Evolutionary conservation across 179 eudicot species (phyloP), one percentile per base, ranked within the genome.

Genomic region (Pouteria campechiana): DNA sequence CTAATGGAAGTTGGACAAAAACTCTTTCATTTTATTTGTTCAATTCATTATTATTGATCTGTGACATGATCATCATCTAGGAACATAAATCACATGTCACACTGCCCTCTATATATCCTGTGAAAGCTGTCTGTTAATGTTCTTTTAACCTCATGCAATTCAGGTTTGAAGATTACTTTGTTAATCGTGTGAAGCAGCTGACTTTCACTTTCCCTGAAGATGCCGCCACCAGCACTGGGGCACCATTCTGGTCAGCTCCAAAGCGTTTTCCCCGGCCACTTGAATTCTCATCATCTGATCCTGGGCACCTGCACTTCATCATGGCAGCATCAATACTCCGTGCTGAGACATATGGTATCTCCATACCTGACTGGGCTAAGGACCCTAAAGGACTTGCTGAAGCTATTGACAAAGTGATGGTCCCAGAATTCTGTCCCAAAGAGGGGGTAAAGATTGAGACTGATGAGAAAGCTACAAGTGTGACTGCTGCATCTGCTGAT

Each of bases 191-290:
- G 48, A 89, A 85, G 55, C 97, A 89, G 61, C 50, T 89, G 55
- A 70, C 69, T 36, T 89, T 59, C 54, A 85, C 93, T 25, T 89
- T 89, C 41, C 97, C 97, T 4, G 97, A 89, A 67, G 93, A 85
- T 63, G 88, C 97, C 34, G 54, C 69, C 17, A 89, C 93, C 35
- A 89, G 95, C 54, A 71, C 60, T 19, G 95, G 95, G 44, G 67
- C 88, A 14, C 89, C 78, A 38, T 89, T 89, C 57, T 89, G 97
- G 97, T 89, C 97, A 21, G 95, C 97, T 13, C 97, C 97, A 3
- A 89, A 89, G 57, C 90, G 97, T 27, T 88, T 80, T 37, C 97
- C 97, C n/a, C 82, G 73, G 28, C 87, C 94, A 5, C 51, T 88
- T 66, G 78, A 78, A 63, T 81, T 89, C 65, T 85, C 89, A 6